Base-by-base conservation (phyloP, 176 grass and related monocot genomes). In the Themeda triandra region DNA sequence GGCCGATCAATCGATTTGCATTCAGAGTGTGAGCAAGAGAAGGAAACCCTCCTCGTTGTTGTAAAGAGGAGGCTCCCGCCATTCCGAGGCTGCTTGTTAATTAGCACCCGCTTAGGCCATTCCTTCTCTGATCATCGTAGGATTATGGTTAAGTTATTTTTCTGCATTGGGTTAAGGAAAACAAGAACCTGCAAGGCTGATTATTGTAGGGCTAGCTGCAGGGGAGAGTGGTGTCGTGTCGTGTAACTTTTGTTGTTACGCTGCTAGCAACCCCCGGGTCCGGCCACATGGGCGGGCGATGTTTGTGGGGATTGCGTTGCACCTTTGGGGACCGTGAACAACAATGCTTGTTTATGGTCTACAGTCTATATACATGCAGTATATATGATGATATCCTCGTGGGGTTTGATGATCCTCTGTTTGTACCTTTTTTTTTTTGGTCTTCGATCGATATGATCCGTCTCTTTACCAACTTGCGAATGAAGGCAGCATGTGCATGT, bases 51-150 rank as follows among this genome's bases (percentile, higher is more conserved):
- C 81, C 53, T 87, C 76, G 70, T 41, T 76, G 66, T 80, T 56
- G 76, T 87, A 80, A 62, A 84, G 81, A 80, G 82, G 88, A 89
- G 77, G 82, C 75, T 35, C 36, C 39, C 63, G 87, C 88, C 80
- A 92, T 83, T 85, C 94, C 78, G 94, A 96, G 93, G 93, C 82
- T 87, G 93, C 91, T 89, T 80, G 58, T 81, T 83, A 87, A 83
- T 36, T 84, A 89, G 94, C 94, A 96, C 94, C 94, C 91, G 94
- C 86, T 89, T 90, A 84, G 82, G 82, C 82, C 46, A 56, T 85
- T 66, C 83, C 46, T 80, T 90, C 90, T 88, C 92, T 53, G 69
- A 32, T 21, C 1, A 72, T 42, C 37, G 40, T 89, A 85, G 62
- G 42, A 80, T 54, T 75, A 46, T n/a, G n/a, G n/a, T 46, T 53